Percentiles rank a stretch among this genome's conserved stretches.
phyloP scores from a whole-genome alignment of 768 basidiomycete genomes.

The Obba rivulosa region DNA sequence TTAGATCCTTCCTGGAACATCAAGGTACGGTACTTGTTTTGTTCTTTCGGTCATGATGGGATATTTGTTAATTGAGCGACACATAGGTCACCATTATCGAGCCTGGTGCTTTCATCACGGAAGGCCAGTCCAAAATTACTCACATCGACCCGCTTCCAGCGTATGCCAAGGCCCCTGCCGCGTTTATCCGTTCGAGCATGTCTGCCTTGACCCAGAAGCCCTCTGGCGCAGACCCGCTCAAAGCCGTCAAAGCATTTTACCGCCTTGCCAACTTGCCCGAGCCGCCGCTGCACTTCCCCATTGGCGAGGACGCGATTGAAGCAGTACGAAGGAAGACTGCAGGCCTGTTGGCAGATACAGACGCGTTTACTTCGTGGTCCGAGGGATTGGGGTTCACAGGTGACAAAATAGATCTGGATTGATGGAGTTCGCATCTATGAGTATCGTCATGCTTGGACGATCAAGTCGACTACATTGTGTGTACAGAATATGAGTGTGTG shows the following conservation, averaged over 20 bases:
- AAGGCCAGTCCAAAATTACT: neutral
- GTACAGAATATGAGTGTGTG: no score
- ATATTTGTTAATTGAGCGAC: no score
- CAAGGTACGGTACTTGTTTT: no score
- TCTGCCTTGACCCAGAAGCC: neutral
- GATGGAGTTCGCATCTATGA: no score
- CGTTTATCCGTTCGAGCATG: neutral
- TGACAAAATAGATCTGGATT: no score
- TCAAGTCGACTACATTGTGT: no score
- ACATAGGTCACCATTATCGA: slow-evolving; percentile 10
- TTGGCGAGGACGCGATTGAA: slow-evolving; percentile 10
- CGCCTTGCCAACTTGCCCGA: no score
- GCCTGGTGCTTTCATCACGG: slow-evolving; percentile 6
- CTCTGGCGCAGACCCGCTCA: slow-evolving; percentile 8
- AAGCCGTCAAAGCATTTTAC: slow-evolving; percentile 16
- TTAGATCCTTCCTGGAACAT: no score
- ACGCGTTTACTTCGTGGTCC: slow-evolving; percentile 13
- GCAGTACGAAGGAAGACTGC: slow-evolving; percentile 4
- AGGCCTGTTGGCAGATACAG: slow-evolving; percentile 1
- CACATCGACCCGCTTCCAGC: slow-evolving; percentile 6
- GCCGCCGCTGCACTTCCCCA: no score
- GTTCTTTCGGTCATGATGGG: neutral
- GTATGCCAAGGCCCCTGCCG: slow-evolving; percentile 6
- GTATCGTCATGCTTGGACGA: no score
- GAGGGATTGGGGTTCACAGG: slow-evolving; percentile 5